Evolutionary conservation across 163 green algal genomes (phyloP).

Genomic region (Scenedesmus sp.): DNA sequence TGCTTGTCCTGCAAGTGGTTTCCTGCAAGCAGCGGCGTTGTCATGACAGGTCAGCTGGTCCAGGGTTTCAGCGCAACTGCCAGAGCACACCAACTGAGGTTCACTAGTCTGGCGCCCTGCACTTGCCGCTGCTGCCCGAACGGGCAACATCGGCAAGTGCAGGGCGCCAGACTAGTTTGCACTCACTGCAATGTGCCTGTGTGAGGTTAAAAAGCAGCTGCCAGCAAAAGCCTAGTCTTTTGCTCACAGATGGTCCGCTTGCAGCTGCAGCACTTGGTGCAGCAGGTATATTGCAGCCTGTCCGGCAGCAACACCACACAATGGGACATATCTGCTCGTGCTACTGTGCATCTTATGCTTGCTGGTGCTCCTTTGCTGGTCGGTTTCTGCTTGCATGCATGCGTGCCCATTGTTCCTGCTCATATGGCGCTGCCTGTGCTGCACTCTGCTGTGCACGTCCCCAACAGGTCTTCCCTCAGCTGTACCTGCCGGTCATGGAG

Average conservation of each 20-base stretch:
- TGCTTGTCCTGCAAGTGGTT: not conserved
- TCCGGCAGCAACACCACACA: not conserved
- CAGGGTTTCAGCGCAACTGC: not conserved
- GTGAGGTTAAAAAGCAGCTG: not conserved
- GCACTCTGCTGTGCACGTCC: not conserved
- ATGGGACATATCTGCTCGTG: no score
- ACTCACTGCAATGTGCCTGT: not conserved
- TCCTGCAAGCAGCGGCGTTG: not conserved
- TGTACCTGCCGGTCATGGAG: conserved; percentile 97
- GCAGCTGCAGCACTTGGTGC: not conserved
- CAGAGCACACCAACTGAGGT: not conserved
- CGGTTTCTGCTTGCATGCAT: not conserved
- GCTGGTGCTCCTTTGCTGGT: no score
- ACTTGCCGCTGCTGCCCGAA: no score
- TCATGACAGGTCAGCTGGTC: not conserved
- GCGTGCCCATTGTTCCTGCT: not conserved
- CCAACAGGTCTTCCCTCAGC: conserved; percentile 88
- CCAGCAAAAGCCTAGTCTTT: no score
- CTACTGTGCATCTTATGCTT: no score
- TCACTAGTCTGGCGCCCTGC: no score
- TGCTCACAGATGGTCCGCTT: no score
- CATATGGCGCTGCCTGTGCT: not conserved
- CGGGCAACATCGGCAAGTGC: not conserved
- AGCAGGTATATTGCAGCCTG: not conserved
- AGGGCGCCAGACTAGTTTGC: not conserved